These are phyloP conservation scores for Calocera cornea DNA, from an alignment of 768 basidiomycete species.

Conservation along the genomic window DNA sequence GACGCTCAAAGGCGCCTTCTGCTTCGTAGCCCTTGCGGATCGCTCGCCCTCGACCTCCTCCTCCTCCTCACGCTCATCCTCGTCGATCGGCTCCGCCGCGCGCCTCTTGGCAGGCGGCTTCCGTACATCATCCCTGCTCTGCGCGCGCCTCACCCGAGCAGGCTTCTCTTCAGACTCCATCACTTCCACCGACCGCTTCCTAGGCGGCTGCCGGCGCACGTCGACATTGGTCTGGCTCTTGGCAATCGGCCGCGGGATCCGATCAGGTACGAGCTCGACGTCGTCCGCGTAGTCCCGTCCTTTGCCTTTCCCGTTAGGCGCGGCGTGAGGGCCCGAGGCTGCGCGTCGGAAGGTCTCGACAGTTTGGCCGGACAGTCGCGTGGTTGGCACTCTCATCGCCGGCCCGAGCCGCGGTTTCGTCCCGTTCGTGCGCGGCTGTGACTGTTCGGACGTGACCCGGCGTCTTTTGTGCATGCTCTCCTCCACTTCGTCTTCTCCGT, in stretches of 20 bases:
- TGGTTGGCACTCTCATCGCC: not conserved
- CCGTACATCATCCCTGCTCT: not conserved
- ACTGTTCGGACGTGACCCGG: not conserved
- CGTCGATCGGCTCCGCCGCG: not conserved
- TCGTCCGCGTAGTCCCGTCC: not conserved
- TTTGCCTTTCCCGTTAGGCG: not conserved
- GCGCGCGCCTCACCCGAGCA: not conserved
- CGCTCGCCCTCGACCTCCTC: not conserved
- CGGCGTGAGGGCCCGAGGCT: not conserved
- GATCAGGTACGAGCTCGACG: not conserved
- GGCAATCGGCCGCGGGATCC: not conserved
- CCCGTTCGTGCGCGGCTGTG: not conserved
- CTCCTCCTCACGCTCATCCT: not conserved
- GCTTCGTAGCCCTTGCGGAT: not conserved
- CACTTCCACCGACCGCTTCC: not conserved
- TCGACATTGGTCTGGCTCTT: not conserved
- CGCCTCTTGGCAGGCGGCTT: not conserved
- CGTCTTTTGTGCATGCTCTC: not conserved
- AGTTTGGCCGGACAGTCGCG: not conserved
- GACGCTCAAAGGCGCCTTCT: not conserved
- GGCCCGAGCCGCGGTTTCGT: not conserved
- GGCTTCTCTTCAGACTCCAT: not conserved
- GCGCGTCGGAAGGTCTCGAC: not conserved
- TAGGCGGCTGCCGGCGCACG: not conserved
- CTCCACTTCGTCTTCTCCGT: not conserved